Conservation (phyloP, 768 basidiomycete genomes). For the Kondoa subrosea region DNA sequence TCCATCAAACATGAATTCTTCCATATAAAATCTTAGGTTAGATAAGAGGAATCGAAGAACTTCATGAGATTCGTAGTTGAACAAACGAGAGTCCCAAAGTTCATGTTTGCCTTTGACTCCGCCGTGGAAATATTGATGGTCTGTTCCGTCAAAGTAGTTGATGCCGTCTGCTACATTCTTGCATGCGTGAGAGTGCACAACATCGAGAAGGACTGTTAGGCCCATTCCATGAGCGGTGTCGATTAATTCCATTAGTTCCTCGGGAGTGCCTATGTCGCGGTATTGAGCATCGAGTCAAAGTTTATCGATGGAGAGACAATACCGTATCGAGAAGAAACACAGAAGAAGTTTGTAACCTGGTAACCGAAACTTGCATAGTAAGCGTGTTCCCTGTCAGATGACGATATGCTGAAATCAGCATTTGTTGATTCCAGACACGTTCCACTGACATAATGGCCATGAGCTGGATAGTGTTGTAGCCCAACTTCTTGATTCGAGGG, state of each 20-base stretch:
- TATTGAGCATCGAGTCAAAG: not conserved
- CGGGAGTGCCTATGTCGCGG: slow-evolving; percentile 48
- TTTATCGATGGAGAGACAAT: slow-evolving; percentile 9
- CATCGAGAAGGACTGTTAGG: slow-evolving; percentile 78
- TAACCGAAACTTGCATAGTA: slow-evolving; percentile 61
- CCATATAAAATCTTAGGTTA: slow-evolving; percentile 87
- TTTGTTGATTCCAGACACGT: not conserved
- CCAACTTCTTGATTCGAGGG: slow-evolving; percentile 72
- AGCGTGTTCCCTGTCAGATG: slow-evolving; percentile 39
- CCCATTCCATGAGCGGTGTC: slow-evolving; percentile 91
- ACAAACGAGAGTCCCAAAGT: slow-evolving; percentile 89
- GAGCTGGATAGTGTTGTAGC: slow-evolving; percentile 92
- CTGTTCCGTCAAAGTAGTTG: slow-evolving; percentile 91
- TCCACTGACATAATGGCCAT: slow-evolving; percentile 96
- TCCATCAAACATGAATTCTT: slow-evolving; percentile 88
- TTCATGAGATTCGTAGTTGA: slow-evolving; percentile 91
- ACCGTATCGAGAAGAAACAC: slow-evolving; percentile 83
- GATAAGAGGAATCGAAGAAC: slow-evolving; percentile 86
- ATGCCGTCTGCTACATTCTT: slow-evolving; percentile 93
- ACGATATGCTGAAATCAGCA: not conserved
- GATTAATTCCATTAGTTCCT: slow-evolving; percentile 84
- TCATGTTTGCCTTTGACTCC: slow-evolving; percentile 80
- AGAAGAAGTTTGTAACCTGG: slow-evolving; percentile 94
- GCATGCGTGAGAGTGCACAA: slow-evolving; percentile 95
- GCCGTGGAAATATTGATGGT: slow-evolving; percentile 92